Percentiles rank a stretch among this genome's conserved stretches.
phyloP scores from a whole-genome alignment of 2,329 filamentous ascomycete species.

The Ophiostoma ulmi region DNA sequence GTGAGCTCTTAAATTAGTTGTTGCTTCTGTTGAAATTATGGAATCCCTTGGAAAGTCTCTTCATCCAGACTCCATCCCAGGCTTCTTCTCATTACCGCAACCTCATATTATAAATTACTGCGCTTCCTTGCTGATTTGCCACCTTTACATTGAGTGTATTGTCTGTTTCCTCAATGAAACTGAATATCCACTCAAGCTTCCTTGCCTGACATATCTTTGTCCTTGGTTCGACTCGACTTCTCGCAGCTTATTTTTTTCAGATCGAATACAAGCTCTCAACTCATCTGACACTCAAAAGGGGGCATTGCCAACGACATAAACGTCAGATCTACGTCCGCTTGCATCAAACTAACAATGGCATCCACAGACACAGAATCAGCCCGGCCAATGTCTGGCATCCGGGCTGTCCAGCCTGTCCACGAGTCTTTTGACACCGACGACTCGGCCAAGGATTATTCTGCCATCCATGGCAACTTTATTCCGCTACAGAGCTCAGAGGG shows the following conservation, averaged over 20 bases:
- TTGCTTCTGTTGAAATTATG: no score
- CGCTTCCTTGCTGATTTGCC: background rate
- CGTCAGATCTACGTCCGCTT: no score
- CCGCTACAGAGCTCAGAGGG: constrained; percentile 32
- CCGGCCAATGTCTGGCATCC: background rate
- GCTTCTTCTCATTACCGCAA: background rate
- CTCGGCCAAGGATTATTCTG: constrained; percentile 9
- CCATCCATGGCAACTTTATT: constrained; percentile 38
- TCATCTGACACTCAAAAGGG: no score
- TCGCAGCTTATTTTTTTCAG: background rate
- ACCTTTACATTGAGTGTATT: background rate
- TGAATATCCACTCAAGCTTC: background rate
- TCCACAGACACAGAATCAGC: background rate
- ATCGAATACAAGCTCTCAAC: no score
- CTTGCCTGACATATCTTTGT: background rate
- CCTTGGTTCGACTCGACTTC: background rate
- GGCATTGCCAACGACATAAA: no score
- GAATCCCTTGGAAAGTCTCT: background rate
- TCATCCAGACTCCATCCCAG: background rate
- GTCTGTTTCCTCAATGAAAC: background rate
- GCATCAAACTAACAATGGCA: background rate
- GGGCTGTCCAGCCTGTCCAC: background rate
- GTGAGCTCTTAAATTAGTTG: background rate
- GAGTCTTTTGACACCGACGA: background rate
- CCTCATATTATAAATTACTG: background rate